Percentiles rank a stretch among this genome's conserved stretches.
These are phyloP conservation scores for Aspergillus felis DNA, from an alignment of 2,329 filamentous ascomycete species.

Conservation along the genomic window DNA sequence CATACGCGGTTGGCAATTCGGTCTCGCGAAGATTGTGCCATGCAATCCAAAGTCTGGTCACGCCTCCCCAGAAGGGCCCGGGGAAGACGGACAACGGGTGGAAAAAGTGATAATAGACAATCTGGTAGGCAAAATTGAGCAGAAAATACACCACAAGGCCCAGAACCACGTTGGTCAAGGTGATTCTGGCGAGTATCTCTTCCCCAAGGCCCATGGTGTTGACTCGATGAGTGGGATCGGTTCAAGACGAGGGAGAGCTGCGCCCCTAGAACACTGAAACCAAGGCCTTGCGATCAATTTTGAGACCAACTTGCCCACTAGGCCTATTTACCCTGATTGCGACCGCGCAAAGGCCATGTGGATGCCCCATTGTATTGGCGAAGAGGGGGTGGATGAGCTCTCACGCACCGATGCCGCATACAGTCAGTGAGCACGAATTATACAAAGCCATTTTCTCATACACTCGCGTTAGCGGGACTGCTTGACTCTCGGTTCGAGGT, in stretches of 20 bases:
- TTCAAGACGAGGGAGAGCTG: background rate
- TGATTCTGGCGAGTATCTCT: slow-evolving; percentile 23
- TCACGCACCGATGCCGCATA: too few species aligned
- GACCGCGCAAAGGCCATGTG: background rate
- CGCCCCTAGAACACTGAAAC: background rate
- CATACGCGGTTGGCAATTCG: slow-evolving; percentile 42
- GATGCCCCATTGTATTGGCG: background rate
- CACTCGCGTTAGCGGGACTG: background rate
- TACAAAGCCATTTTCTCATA: background rate
- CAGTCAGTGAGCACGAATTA: background rate
- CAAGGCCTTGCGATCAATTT: background rate
- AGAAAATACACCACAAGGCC: slow-evolving; percentile 21
- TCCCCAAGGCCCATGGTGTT: slow-evolving; percentile 24
- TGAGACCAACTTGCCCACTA: background rate
- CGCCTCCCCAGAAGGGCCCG: slow-evolving; percentile 52
- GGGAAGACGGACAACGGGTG: slow-evolving; percentile 52
- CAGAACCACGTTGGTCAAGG: slow-evolving; percentile 21
- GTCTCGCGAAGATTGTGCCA: slow-evolving; percentile 49
- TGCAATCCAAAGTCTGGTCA: slow-evolving; percentile 53
- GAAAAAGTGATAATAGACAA: slow-evolving; percentile 46
- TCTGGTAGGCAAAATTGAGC: slow-evolving; percentile 29
- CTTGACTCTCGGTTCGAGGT: background rate
- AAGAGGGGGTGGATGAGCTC: too few species aligned
- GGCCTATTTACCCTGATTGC: background rate
- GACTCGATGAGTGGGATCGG: background rate